Base-by-base conservation (phyloP, 2,329 filamentous ascomycete species). In the Cercospora sp. region DNA sequence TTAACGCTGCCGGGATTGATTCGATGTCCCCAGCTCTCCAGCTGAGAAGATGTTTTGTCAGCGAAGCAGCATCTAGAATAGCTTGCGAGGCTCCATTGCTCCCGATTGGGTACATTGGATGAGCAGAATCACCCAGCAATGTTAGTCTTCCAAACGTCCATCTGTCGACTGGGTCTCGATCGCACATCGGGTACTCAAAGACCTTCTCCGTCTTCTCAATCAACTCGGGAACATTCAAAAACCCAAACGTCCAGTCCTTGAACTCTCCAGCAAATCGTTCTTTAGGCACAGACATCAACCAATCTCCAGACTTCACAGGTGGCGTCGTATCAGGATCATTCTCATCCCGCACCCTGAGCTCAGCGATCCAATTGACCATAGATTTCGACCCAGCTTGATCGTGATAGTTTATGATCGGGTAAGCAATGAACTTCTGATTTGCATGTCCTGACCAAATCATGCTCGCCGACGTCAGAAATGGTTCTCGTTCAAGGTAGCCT, bases 361-460 rank as follows among this genome's bases (percentile, higher is more conserved):
- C 81, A 3, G 81, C 81, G 57, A 83, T 83, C 81, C 82, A 83
- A 64, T 83, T 83, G 7, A 83, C 80, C 4, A 83, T 70, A 6
- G 78, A 80, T 55, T 79, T 80, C 9, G 20, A 48, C 3, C 60
- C 23, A 6, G 36, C 20, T 48, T 59, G 53, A n/a, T 36, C 55
- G 30, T 65, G 53, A 16, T 79, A 76, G 20, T 78, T 75, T 10
- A 78, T 79, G 48, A 83, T 82, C 1, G 81, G 82, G 65, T 83
- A 83, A 5, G 81, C 81, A 69, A 83, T 83, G 75, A 83, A 83
- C 55, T 83, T 83, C 65, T 83, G 81, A 66, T 83, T 79, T 1
- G 81, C 82, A 64, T 83, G 81, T 3, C 82, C 81, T 10, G 80
- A 80, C 81, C 81, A 83, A 3, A 83, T 78, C 81, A 83, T 83